phyloP scores from a whole-genome alignment of 345 rosid species.

The Salix caprea region DNA sequence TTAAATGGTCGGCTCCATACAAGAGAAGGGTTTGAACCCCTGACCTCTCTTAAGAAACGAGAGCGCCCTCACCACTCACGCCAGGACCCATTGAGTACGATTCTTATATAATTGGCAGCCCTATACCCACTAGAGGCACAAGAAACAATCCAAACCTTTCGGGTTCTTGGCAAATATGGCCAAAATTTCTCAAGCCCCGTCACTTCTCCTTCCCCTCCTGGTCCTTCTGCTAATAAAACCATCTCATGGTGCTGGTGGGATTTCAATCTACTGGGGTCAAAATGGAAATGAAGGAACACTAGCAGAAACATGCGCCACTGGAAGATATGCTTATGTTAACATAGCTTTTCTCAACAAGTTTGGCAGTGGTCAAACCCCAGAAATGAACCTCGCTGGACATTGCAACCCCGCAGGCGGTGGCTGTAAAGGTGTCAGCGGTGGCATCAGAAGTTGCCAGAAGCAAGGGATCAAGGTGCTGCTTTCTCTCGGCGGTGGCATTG shows the following conservation, averaged over 20 bases:
- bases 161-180: slow-evolving; percentile 7
- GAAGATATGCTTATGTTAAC: slow-evolving; percentile 21
- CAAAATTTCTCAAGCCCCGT: neutral
- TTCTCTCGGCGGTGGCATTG: slow-evolving; percentile 29
- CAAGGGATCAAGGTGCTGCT: slow-evolving; percentile 30
- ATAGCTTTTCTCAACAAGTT: slow-evolving; percentile 34
- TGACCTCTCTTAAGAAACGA: too few species aligned
- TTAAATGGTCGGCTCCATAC: too few species aligned
- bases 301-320: slow-evolving; percentile 23
- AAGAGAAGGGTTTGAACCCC: too few species aligned
- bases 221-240: neutral
- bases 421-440: slow-evolving; percentile 11
- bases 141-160: neutral
- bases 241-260: slow-evolving; percentile 21
- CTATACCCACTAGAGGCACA: neutral
- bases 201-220: slow-evolving; percentile 9
- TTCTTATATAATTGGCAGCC: neutral
- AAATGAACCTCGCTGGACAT: slow-evolving; percentile 30
- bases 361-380: slow-evolving; percentile 25
- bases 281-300: slow-evolving; percentile 35
- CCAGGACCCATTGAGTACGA: too few species aligned
- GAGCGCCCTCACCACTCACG: too few species aligned
- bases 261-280: slow-evolving; percentile 36
- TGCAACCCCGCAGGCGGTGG: slow-evolving; percentile 23
- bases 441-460: slow-evolving; percentile 22